Evolutionary conservation across 164 flowering plant species (phyloP).

Genomic region (Berberis vulgaris): DNA sequence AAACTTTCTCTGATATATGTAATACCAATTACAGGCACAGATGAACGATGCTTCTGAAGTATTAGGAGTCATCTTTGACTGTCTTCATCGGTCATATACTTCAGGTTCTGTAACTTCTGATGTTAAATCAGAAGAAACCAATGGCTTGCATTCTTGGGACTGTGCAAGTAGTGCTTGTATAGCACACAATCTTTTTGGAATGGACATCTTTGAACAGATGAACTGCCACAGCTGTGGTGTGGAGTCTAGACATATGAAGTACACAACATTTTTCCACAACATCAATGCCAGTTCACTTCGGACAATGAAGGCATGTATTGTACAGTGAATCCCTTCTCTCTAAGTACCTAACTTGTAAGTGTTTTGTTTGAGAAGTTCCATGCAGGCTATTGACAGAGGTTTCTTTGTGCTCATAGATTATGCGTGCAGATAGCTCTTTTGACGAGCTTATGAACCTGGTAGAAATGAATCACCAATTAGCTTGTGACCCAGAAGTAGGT

Average conservation of each 20-base stretch:
- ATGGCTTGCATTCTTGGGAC: constrained; percentile 64
- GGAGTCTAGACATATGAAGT: constrained; percentile 81
- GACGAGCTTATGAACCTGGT: constrained; percentile 77
- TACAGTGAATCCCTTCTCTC: neutral
- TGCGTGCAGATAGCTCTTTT: constrained; percentile 59
- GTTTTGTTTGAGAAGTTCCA: neutral
- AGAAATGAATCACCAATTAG: constrained; percentile 89
- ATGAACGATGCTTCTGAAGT: constrained; percentile 99
- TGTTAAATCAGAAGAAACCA: constrained; percentile 53
- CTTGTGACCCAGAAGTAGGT: constrained; percentile 83
- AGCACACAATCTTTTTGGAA: constrained; percentile 84
- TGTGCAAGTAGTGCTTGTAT: constrained; percentile 61
- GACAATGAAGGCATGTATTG: constrained; percentile 67
- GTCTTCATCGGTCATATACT: constrained; percentile 74
- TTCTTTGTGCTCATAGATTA: constrained; percentile 32
- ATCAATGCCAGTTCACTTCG: constrained; percentile 92
- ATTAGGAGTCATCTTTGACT: constrained; percentile 79
- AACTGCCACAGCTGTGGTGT: constrained; percentile 71
- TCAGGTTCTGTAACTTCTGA: constrained; percentile 33
- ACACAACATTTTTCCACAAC: constrained; percentile 88
- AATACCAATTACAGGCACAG: constrained; percentile 53
- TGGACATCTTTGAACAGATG: constrained; percentile 86
- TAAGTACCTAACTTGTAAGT: neutral
- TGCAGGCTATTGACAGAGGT: neutral
- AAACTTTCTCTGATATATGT: constrained; percentile 11